phyloP scores from a whole-genome alignment of 495 filamentous ascomycete species.

The Clavariopsis aquatica region DNA sequence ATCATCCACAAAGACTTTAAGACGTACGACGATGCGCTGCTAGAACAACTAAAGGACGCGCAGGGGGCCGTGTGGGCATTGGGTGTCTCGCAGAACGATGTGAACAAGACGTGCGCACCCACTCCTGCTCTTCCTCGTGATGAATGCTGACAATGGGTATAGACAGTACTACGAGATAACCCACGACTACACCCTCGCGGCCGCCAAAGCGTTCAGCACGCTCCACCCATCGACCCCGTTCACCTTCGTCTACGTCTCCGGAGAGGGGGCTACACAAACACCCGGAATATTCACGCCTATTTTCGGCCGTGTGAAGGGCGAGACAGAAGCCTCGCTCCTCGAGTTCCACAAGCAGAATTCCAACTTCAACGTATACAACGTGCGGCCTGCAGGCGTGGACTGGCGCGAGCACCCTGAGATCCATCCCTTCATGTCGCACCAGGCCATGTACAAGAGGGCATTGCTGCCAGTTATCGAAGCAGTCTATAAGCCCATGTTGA shows the following conservation, averaged over 20 bases:
- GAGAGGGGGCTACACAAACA: constrained; percentile 55
- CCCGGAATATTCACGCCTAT: constrained; percentile 53
- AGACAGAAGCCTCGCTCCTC: constrained; percentile 58
- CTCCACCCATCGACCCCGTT: constrained; percentile 54
- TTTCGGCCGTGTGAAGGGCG: constrained; percentile 64
- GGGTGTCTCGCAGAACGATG: constrained; percentile 60
- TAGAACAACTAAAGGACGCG: constrained; percentile 63
- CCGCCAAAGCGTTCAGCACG: constrained; percentile 61
- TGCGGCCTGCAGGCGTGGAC: constrained; percentile 60
- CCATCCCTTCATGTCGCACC: constrained; percentile 49
- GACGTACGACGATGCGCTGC: constrained; percentile 54
- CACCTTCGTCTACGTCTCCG: constrained; percentile 71
- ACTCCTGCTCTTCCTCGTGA: neutral
- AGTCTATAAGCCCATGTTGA: constrained; percentile 41
- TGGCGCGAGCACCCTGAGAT: constrained; percentile 51
- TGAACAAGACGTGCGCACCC: constrained; percentile 58
- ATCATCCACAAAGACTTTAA: constrained; percentile 68
- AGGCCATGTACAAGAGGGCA: constrained; percentile 31
- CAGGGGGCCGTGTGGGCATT: constrained; percentile 71
- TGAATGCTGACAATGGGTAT: neutral
- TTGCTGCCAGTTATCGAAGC: constrained; percentile 27
- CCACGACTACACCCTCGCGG: constrained; percentile 61
- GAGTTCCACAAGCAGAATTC: constrained; percentile 49
- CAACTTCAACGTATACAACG: constrained; percentile 51
- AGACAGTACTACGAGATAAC: constrained; percentile 72